Percentiles rank a stretch among this genome's conserved stretches.
These are phyloP conservation scores for Starmerella tilneyi DNA, from an alignment of 805 yeast species.

Conservation along the genomic window DNA sequence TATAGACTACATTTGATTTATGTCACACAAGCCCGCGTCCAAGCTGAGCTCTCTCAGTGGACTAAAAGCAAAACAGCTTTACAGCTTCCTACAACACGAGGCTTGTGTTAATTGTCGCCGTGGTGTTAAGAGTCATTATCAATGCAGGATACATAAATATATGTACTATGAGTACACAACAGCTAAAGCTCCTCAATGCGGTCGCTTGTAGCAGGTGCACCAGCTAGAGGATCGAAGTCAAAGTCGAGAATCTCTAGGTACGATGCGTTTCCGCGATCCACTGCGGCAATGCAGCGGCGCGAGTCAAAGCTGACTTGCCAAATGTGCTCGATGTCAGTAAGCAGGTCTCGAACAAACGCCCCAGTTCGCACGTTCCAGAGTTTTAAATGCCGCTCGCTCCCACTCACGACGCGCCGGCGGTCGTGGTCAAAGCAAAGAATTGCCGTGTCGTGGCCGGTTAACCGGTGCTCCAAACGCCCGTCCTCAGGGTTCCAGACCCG, in stretches of 20 bases:
- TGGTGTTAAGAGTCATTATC: too few relatives aligned
- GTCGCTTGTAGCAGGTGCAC: not conserved
- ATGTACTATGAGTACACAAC: not conserved
- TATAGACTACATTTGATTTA: too few relatives aligned
- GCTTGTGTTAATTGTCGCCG: not conserved
- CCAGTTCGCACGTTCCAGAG: constrained; percentile 72
- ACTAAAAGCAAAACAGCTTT: too few relatives aligned
- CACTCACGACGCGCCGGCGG: constrained; percentile 73
- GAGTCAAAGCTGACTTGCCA: constrained; percentile 92
- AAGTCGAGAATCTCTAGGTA: constrained; percentile 79
- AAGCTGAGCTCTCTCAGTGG: too few relatives aligned
- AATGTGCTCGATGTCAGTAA: constrained; percentile 70
- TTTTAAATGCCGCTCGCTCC: constrained; percentile 77
- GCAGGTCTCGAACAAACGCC: constrained; percentile 54
- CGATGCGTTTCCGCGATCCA: constrained; percentile 59
- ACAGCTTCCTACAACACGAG: too few relatives aligned
- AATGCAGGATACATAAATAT: not conserved
- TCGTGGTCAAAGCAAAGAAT: constrained; percentile 91
- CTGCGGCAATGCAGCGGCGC: constrained; percentile 82
- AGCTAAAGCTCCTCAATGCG: not conserved
- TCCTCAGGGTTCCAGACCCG: constrained; percentile 86
- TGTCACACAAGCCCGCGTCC: too few relatives aligned
- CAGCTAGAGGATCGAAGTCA: constrained; percentile 34
- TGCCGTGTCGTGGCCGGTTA: constrained; percentile 69
- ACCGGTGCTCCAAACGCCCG: constrained; percentile 54